Evolutionary conservation across 1,284 basidiomycete species (phyloP), one percentile per base, ranked within the genome.

Genomic region (Filobasidium uniguttulatum): DNA sequence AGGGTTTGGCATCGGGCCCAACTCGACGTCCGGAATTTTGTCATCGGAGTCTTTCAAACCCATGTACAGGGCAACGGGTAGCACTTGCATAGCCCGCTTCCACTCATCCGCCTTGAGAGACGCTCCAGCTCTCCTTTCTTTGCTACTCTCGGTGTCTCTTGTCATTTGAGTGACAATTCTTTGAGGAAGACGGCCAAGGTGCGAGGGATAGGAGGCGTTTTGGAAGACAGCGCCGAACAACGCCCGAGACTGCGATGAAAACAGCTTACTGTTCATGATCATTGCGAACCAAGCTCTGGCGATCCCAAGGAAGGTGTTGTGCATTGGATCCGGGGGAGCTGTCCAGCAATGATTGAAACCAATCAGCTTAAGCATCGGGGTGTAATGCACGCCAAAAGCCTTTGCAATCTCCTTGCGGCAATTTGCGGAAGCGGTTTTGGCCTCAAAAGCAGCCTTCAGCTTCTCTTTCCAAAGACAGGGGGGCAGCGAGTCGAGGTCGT

Each of bases 91-190:
- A 5, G 31, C 44, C 12, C 44, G 44, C 30, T 45, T 45, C 44
- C 44, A 45, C 30, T 45, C 17, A 31, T 45, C 44, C 12, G 44
- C 44, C 19, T 45, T 45, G 8, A 45, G 29, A 8, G 26, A 25
- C 20, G 17, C 44, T 30, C 44, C 44, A 15, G 44, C 44, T 7
- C 15, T 23, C 44, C 31, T 45, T 29, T 33, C n/a, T n/a, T 17
- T 33, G 7, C 22, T 5, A 6, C 20, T 41, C 10, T 19, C 38
- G 38, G 26, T 23, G 10, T 41, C 20, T 26, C 22, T 41, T 20
- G 28, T 45, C 7, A 45, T 31, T n/a, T 10, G 44, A n/a, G 17
- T 19, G n/a, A 33, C 31, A 33, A 33, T 33, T n/a, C n/a, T 33
- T 10, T 10, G 10, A 33, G 44, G 29, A 5, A 45, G 28, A 31